Evolutionary conservation across 345 rosid genomes (phyloP).

Genomic region (Euphorbia tirucalli): DNA sequence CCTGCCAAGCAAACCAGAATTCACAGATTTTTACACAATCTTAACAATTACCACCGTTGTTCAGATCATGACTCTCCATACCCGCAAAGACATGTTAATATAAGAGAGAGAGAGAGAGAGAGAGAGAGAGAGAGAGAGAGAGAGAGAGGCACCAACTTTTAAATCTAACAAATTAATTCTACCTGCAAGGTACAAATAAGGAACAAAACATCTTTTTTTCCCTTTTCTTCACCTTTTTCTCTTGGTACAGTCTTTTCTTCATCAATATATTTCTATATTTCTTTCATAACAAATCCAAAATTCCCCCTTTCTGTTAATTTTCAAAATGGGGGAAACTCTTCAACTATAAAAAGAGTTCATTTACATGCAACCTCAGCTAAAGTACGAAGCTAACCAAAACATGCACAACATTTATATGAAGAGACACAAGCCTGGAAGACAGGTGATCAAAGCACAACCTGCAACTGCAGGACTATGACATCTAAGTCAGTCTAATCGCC

Average conservation of each 20-base stretch:
- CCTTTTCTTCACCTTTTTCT: neutral
- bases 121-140: no score
- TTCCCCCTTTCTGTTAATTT: neutral
- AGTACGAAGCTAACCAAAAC: neutral
- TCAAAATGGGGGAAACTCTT: slow-evolving; percentile 12
- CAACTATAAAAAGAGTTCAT: slow-evolving; percentile 1
- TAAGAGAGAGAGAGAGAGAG: neutral
- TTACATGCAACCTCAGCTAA: slow-evolving; percentile 16
- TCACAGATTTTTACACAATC: neutral
- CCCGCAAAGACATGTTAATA: neutral
- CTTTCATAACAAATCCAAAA: neutral
- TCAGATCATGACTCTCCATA: neutral
- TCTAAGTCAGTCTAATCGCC: slow-evolving; percentile 77
- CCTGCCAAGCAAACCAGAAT: neutral
- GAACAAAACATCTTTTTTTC: neutral
- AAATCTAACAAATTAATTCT: no score
- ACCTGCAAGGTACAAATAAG: no score
- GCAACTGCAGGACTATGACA: neutral
- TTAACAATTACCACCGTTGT: neutral
- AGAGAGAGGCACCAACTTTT: no score
- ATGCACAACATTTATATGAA: neutral
- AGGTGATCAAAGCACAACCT: slow-evolving; percentile 7
- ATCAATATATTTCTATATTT: slow-evolving; percentile 9
- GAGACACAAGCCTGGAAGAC: neutral
- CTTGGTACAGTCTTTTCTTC: neutral